phyloP scores from a whole-genome alignment of 345 rosid species.

The Syzygium aqueum region DNA sequence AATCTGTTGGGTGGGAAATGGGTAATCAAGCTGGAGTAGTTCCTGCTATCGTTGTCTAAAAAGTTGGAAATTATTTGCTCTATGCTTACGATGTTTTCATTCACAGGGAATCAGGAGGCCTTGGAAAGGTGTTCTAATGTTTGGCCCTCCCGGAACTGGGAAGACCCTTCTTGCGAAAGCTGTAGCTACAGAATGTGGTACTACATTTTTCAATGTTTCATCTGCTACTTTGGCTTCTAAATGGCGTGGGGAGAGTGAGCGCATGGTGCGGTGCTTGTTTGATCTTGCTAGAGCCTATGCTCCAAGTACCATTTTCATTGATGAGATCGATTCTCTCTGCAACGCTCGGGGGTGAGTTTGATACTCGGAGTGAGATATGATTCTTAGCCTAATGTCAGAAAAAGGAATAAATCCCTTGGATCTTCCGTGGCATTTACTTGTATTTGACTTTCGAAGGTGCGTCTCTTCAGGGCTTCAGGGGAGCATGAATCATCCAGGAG shows the following conservation, averaged over 20 bases:
- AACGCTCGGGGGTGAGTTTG: conserved; percentile 84
- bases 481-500: conserved; percentile 99
- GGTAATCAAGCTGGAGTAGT: background rate
- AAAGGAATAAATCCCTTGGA: background rate
- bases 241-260: conserved; percentile 99
- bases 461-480: conserved; percentile 69
- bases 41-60: background rate
- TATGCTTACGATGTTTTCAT: background rate
- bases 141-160: conserved; percentile 99
- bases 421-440: background rate
- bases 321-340: conserved; percentile 97
- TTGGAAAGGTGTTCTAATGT: conserved; percentile 99
- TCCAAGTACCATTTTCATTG: conserved; percentile 94
- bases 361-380: background rate
- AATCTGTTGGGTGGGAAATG: background rate
- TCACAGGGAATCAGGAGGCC: conserved; percentile 98
- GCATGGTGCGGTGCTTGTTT: conserved; percentile 94
- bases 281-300: conserved; percentile 96
- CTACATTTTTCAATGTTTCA: conserved; percentile 94
- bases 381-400: background rate
- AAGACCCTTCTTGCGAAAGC: conserved; percentile 95
- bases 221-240: conserved; percentile 96
- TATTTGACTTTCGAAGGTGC: background rate
- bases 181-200: conserved; percentile 97
- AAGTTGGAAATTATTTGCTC: background rate